Evolutionary conservation across 805 yeast species (phyloP), one percentile per base, ranked within the genome.

Genomic region (Cyberlindnera lachancei): DNA sequence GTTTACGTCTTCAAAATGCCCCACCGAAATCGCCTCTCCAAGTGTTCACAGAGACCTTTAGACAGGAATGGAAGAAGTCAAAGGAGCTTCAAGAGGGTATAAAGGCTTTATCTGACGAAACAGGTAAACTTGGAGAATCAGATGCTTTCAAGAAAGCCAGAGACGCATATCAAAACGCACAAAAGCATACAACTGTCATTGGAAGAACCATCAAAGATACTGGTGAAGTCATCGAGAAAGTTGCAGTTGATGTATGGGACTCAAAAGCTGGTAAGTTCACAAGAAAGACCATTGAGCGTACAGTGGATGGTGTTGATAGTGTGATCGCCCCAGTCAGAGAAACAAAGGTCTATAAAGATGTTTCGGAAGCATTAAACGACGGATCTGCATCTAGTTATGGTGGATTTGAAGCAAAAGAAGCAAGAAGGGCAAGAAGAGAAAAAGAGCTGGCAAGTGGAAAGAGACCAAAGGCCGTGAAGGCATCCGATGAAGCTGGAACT

Each of bases 241-340:
- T 78, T 27, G 97, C 96, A 4, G 66, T 72, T 24, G 80, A 79
- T 38, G 96, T 96, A 1, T 92, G 98, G 98, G 96, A 92, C 40
- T 86, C 96, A 1, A 84, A 92, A 16, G 83, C 90, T 26, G 92
- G 95, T 39, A 77, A 79, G 55, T 81, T 79, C 30, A 88, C 95
- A n/a, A 73, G 97, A 50, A 68, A 75, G 27, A 86, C 87, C 0
- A 90, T 86, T n/a, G 71, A 69, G 37, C 70, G 73, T 32, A 77
- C 96, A 4, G 96, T 94, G 2, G 85, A 84, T 34, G 76, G 70
- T 11, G 79, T 90, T n/a, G 92, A 85, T 49, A 85, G 82, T 58
- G 74, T 71, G 36, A 86, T 82, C 21, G 96, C 88, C 49, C 99
- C 99, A 9, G 92, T 92, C 31, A 76, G 96, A 58, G 64, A 90